Base-by-base conservation (phyloP, 495 filamentous ascomycete species). In the Talaromyces nanjingensis region DNA sequence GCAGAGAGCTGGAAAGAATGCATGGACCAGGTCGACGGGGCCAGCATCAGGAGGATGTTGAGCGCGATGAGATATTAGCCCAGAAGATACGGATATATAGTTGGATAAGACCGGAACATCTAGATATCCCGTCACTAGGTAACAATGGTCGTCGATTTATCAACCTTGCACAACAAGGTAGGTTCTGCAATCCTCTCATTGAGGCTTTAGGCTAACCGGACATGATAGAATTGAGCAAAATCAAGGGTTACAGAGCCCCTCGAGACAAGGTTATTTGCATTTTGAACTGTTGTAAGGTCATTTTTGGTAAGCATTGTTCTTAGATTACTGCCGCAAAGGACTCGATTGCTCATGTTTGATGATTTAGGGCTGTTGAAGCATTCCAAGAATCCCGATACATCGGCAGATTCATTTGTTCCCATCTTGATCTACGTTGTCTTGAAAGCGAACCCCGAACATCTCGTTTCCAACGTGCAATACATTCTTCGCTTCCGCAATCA, bases 251-350 rank as follows among this genome's bases (percentile, higher is more conserved):
- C 71, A 86, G 96, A 63, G 94, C 94, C 11, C 94, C 94, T 12
- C 82, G 94, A 71, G 94, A 99, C 76, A 99, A 99, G 74, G 91
- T 99, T 20, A 98, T 99, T 54, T 98, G 94, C 74, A 91, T 98
- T 59, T 76, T 99, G 54, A 99, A 99, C 76, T 96, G 92, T 77
- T 99, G 94, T 83, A 99, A 99, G 74, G 94, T 99, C 62, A 97
- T 99, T 61, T 98, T 99, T 79, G 94, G 93, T 91, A 73, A 68
- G 83, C 69, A 12, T 47, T 20, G 7, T 33, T 53, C 8, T 62
- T 63, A 16, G 24, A 20, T 8, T 8, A 14, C 22, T 9, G 6
- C 14, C 24, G 27, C 29, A 53, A 20, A 49, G 5, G 45, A 9
- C 18, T 20, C 29, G 22, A 0, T 18, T 49, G 6, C 18, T 49